A percentile compares a stretch with the other conserved stretches of the same genome.
These are phyloP conservation scores for Xerocomus nothofagi DNA, from an alignment of 1,284 basidiomycete species.

Conservation along the genomic window DNA sequence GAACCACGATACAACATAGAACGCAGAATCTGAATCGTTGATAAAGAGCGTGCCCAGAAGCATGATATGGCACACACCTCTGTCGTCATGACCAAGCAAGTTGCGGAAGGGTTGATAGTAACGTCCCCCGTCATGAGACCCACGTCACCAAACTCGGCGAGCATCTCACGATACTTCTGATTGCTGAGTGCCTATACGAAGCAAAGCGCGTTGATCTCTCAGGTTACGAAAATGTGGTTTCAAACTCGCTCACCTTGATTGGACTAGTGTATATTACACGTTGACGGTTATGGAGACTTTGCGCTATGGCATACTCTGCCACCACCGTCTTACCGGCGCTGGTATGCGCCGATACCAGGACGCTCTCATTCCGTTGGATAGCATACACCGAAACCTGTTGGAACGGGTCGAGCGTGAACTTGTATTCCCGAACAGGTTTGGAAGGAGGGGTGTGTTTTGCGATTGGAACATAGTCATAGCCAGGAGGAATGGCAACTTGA, in stretches of 20 bases:
- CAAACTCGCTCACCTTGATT: conserved; percentile 79
- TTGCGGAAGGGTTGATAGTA: conserved; percentile 97
- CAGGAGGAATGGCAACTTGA: conserved; percentile 93
- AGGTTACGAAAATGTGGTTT: conserved; percentile 22
- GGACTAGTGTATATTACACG: conserved; percentile 99
- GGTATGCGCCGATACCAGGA: conserved; percentile 98
- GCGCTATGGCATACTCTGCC: conserved; percentile 98
- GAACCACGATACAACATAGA: conserved; percentile 99
- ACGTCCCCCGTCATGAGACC: conserved; percentile 99
- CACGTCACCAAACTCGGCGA: conserved; percentile 95
- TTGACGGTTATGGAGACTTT: conserved; percentile 89
- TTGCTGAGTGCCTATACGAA: conserved; percentile 84
- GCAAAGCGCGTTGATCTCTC: conserved; percentile 7
- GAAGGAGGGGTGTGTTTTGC: conserved; percentile 88
- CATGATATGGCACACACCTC: conserved; percentile 60
- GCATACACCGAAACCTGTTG: conserved; percentile 93
- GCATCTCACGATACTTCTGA: conserved; percentile 98
- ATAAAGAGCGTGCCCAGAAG: background rate
- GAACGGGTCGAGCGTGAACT: conserved; percentile 97
- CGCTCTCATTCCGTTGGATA: conserved; percentile 96
- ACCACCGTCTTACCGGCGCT: conserved; percentile 99
- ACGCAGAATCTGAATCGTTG: conserved; percentile 76
- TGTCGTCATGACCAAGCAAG: conserved; percentile 99
- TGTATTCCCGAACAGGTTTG: conserved; percentile 91
- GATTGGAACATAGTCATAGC: conserved; percentile 91